These are phyloP conservation scores for Fusarium miscanthi DNA, from an alignment of 2,329 filamentous ascomycete species.

Conservation along the genomic window DNA sequence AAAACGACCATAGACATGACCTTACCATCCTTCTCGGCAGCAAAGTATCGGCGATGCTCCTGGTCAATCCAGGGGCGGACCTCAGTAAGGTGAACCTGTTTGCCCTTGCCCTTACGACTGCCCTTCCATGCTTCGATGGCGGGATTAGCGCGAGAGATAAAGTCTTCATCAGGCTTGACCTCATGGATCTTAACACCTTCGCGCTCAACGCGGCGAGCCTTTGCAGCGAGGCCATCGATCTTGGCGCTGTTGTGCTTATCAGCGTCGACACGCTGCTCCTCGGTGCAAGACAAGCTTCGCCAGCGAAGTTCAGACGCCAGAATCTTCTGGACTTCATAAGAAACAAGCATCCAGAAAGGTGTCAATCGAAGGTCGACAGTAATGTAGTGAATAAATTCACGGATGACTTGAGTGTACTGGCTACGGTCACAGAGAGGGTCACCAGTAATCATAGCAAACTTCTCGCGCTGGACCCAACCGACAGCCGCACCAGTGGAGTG, in stretches of 20 bases:
- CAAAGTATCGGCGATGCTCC: constrained; percentile 86
- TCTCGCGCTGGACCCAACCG: constrained; percentile 80
- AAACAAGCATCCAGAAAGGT: constrained; percentile 91
- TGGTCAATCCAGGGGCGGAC: constrained; percentile 89
- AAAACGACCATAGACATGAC: constrained; percentile 84
- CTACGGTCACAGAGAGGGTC: constrained; percentile 85
- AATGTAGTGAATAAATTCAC: constrained; percentile 79
- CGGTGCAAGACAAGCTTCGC: constrained; percentile 88
- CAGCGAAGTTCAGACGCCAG: constrained; percentile 84
- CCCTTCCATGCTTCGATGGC: constrained; percentile 83
- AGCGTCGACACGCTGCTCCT: constrained; percentile 88
- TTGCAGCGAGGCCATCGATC: constrained; percentile 68
- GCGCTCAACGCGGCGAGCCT: constrained; percentile 82
- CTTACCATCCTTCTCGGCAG: constrained; percentile 78
- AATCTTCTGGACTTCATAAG: constrained; percentile 79
- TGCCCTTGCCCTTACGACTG: constrained; percentile 80
- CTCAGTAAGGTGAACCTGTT: constrained; percentile 89
- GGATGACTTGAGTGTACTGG: constrained; percentile 80
- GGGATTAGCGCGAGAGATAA: constrained; percentile 75
- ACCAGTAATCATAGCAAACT: constrained; percentile 86
- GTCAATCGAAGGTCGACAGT: constrained; percentile 76
- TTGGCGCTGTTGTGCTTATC: constrained; percentile 67
- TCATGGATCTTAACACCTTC: constrained; percentile 86
- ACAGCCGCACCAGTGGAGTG: constrained; percentile 87
- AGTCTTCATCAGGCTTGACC: constrained; percentile 74